Base-by-base conservation (phyloP, 441 rosid genomes). In the Populus hybrid region DNA sequence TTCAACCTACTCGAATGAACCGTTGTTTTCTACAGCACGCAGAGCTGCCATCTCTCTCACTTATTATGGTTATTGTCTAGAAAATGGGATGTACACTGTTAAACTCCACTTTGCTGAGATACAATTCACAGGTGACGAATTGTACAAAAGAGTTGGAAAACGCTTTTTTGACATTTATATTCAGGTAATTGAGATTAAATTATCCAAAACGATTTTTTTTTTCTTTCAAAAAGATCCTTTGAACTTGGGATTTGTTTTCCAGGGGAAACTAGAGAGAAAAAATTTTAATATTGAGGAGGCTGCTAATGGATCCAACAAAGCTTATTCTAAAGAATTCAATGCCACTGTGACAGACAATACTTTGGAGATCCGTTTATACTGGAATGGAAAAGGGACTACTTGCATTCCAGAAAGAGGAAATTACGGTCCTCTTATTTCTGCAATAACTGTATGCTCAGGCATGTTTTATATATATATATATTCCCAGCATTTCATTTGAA, bases 361-460 rank as follows among this genome's bases (percentile, higher is more conserved):
- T 36, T 42, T 90, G 68, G 89, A 87, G 78, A 86, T 86, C 38
- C 79, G 84, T 19, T 66, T 89, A 24, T 84, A 67, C 18, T 89
- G 89, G 88, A 84, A 81, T 1, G 91, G 93, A 21, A 86, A 83
- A 88, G 93, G 91, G 75, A 85, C 93, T 3, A 83, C 85, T 2
- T 18, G 78, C 34, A 81, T 85, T 72, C 93, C 93, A 5, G 1
- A 2, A 0, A 78, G 85, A 76, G 88, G 91, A 40, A 53, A 73
- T 64, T 88, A 88, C 69, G 93, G 91, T 53, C 85, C 93, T 71
- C 79, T 88, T 32, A 82, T 90, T 63, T 90, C 28, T 28, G 28
- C 28, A 28, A 28, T 28, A 28, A 28, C 28, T 28, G 28, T 28
- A 28, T 28, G 28, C 28, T 28, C 28, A 28, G 28, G 28, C 28